Conservation (phyloP, 805 yeast species). For the Saccharomycopsis guyanensis region DNA sequence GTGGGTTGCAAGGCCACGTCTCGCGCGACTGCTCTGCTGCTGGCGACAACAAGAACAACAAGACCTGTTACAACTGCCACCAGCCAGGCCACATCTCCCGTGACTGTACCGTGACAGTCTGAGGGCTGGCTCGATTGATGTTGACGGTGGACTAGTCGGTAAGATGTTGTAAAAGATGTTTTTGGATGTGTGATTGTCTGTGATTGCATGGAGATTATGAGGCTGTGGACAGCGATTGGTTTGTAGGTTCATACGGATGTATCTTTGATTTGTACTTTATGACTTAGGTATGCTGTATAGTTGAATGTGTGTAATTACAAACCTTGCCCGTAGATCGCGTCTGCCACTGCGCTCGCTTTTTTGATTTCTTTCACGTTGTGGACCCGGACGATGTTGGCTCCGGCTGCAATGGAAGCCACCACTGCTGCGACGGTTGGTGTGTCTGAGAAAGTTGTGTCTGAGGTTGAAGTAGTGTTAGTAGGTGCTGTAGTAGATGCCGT, state of each 20-base stretch:
- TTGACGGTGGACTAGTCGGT: not conserved
- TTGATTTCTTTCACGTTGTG: constrained; percentile 67
- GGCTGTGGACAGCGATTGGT: not conserved
- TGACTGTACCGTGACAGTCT: constrained; percentile 53
- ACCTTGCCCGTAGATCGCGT: constrained; percentile 49
- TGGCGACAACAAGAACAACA: constrained; percentile 60
- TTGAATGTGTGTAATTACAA: constrained; percentile 19
- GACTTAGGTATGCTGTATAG: constrained; percentile 22
- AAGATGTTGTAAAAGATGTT: not conserved
- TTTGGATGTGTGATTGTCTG: too few relatives aligned
- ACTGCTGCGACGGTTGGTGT: constrained; percentile 57
- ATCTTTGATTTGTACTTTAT: too few relatives aligned
- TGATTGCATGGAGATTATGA: not conserved
- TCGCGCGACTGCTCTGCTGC: constrained; percentile 24
- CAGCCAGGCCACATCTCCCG: constrained; percentile 82
- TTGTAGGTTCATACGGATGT: not conserved
- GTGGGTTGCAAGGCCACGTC: constrained; percentile 87
- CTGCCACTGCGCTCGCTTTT: constrained; percentile 55
- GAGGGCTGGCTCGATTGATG: not conserved
- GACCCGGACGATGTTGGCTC: constrained; percentile 77
- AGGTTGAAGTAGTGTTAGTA: constrained; percentile 65
- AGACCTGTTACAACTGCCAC: constrained; percentile 69
- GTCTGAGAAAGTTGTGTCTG: too few relatives aligned
- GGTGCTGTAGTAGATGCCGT: too few relatives aligned
- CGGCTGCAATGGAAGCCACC: constrained; percentile 63